Evolutionary conservation across 2,329 filamentous ascomycete genomes (phyloP).

Genomic region (Fusarium piperis): DNA sequence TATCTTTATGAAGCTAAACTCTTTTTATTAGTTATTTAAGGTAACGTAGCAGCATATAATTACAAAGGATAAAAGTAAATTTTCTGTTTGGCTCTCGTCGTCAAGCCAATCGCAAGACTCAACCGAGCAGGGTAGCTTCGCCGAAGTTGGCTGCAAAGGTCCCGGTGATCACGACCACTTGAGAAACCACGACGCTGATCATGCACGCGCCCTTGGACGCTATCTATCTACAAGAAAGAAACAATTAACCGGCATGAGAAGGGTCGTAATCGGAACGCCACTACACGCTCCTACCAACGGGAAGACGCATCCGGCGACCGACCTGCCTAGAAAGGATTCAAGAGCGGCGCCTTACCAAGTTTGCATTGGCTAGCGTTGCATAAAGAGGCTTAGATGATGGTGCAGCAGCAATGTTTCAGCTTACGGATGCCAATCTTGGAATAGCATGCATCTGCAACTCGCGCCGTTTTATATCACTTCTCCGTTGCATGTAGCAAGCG

Average conservation of each 20-base stretch:
- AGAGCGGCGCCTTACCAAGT: not conserved
- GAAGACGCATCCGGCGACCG: not conserved
- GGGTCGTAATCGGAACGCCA: constrained; percentile 9
- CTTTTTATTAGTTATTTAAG: too few relatives aligned
- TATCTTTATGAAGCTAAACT: too few relatives aligned
- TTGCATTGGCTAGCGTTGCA: not conserved
- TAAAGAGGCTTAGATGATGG: not conserved
- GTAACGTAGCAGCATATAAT: too few relatives aligned
- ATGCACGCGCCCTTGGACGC: too few relatives aligned
- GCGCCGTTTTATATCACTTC: not conserved
- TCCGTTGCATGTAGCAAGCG: not conserved
- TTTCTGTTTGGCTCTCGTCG: too few relatives aligned
- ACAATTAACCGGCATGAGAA: not conserved
- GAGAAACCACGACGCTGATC: too few relatives aligned
- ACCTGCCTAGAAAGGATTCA: not conserved
- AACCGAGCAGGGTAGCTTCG: too few relatives aligned
- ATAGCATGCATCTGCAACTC: not conserved
- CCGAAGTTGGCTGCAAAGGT: too few relatives aligned
- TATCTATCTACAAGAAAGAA: too few relatives aligned
- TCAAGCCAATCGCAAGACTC: too few relatives aligned
- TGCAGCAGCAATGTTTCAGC: not conserved
- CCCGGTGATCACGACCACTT: too few relatives aligned
- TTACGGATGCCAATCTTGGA: not conserved
- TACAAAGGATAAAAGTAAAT: too few relatives aligned
- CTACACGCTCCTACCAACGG: constrained; percentile 1